Evolutionary conservation across 1,139 yeast species (phyloP), one percentile per base, ranked within the genome.

Genomic region (Yamadazyma diddensiae): DNA sequence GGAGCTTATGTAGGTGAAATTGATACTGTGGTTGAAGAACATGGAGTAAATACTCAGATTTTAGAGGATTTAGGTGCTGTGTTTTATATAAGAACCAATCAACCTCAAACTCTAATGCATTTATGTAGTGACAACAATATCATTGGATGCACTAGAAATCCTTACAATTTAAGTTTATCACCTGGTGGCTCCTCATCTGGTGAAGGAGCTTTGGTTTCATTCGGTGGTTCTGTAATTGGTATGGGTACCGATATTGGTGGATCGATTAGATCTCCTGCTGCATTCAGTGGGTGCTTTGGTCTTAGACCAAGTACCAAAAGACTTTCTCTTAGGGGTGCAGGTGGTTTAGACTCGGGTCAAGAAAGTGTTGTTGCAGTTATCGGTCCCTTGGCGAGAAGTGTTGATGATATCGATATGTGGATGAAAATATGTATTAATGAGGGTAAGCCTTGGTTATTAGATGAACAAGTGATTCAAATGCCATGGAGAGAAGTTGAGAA

Each of bases 201-300:
- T 43, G 92, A 82, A 55, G 88, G 90, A 43, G 74, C 87, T 0
- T 53, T 79, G 42, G 75, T 78, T 30, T 77, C 73, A 2, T 73
- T 79, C 55, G 80, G 77, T 30, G 87, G 81, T 7, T 75, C 85
- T 21, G 66, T 76, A 2, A 41, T 81, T 26, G 90, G 90, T 28
- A 66, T 82, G 35, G 92, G 90, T 13, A 73, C 84, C 25, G 94
- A 83, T 55, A 82, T 83, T 46, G 94, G 92, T 39, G 94, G 92
- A 1, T 77, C 85, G 2, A 79, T 83, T 42, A 70, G 92, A 50
- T 78, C 73, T 6, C 94, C 92, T 2, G 82, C 90, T 18, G 87
- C 86, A 0, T 81, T 68, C 50, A 70, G 79, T 28, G 87, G 87
- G 14, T 55, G 73, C 37, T 74, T 64, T 51, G 90, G 88, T 12